A percentile compares a stretch with the other conserved stretches of the same genome.
Evolutionary conservation across 2,329 filamentous ascomycete species (phyloP).

Genomic region (Sporothrix variecibatus): DNA sequence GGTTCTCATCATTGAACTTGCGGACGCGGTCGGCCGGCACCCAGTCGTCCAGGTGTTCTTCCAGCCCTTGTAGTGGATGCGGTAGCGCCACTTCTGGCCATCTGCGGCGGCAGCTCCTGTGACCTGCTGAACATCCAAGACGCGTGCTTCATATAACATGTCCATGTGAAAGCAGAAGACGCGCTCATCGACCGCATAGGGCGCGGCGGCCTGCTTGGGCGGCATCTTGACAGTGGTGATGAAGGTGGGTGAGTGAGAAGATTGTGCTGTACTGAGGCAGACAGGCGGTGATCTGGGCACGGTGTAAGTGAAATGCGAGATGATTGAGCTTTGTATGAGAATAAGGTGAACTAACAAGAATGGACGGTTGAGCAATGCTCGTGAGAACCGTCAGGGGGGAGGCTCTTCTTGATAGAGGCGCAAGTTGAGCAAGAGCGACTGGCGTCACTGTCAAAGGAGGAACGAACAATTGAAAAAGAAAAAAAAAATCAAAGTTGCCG

Average conservation of each 20-base stretch:
- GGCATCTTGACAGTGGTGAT: slow-evolving; percentile 26
- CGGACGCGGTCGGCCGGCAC: slow-evolving; percentile 89
- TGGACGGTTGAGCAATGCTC: not conserved
- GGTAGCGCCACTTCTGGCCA: slow-evolving; percentile 66
- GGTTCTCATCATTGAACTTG: slow-evolving; percentile 94
- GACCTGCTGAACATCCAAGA: slow-evolving; percentile 74
- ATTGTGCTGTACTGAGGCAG: not conserved
- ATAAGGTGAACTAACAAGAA: not conserved
- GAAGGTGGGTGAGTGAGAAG: not conserved
- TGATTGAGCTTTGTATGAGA: not conserved
- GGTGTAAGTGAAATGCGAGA: not conserved
- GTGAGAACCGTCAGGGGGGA: not conserved
- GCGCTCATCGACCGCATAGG: slow-evolving; percentile 78
- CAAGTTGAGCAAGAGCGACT: not conserved
- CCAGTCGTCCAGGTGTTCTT: slow-evolving; percentile 99
- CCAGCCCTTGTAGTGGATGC: slow-evolving; percentile 99
- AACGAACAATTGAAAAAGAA: not conserved
- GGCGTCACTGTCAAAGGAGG: not conserved
- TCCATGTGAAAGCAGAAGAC: slow-evolving; percentile 97
- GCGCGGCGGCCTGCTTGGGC: slow-evolving; percentile 47
- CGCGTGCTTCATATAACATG: slow-evolving; percentile 95
- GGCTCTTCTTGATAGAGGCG: not conserved
- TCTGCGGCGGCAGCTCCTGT: slow-evolving; percentile 62
- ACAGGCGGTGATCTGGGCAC: not conserved
- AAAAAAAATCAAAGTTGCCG: not conserved